Evolutionary conservation across 176 grass and related monocot species (phyloP).

Genomic region (Hsuehochloa calcarea): DNA sequence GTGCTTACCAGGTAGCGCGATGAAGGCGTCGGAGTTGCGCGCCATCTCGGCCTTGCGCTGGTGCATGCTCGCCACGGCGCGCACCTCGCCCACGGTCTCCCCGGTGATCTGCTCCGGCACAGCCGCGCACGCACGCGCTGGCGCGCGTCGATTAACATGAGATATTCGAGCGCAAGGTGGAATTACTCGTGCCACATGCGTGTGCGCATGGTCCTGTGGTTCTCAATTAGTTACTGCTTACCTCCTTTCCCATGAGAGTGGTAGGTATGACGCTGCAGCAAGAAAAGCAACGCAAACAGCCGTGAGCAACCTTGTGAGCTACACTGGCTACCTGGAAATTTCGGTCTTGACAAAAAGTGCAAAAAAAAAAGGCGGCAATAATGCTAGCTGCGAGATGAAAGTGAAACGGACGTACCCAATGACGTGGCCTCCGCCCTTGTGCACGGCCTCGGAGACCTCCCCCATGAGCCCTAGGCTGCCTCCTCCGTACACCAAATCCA

Average conservation of each 20-base stretch:
- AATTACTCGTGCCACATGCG: neutral
- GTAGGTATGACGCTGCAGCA: slow-evolving; percentile 65
- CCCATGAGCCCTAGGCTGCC: slow-evolving; percentile 96
- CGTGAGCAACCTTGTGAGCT: neutral
- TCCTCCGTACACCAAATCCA: slow-evolving; percentile 90
- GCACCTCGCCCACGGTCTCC: slow-evolving; percentile 85
- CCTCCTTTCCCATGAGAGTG: slow-evolving; percentile 89
- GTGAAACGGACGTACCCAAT: slow-evolving; percentile 45
- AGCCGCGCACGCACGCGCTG: neutral
- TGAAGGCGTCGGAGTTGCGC: slow-evolving; percentile 85
- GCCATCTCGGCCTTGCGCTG: slow-evolving; percentile 98
- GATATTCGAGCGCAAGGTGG: no score
- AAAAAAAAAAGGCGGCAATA: neutral
- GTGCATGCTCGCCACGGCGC: slow-evolving; percentile 78
- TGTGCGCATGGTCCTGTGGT: neutral
- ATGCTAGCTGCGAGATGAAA: neutral
- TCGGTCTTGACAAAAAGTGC: neutral
- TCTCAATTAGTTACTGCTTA: neutral
- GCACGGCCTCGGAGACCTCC: slow-evolving; percentile 80
- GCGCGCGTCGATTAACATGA: no score
- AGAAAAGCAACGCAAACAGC: neutral
- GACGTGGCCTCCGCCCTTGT: slow-evolving; percentile 85
- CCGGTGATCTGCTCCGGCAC: slow-evolving; percentile 57
- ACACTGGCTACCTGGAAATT: neutral
- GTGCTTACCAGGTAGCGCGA: slow-evolving; percentile 65